Evolutionary conservation across 2,329 filamentous ascomycete genomes (phyloP), one percentile per base, ranked within the genome.

Genomic region (Aspergillus sclerotialis): DNA sequence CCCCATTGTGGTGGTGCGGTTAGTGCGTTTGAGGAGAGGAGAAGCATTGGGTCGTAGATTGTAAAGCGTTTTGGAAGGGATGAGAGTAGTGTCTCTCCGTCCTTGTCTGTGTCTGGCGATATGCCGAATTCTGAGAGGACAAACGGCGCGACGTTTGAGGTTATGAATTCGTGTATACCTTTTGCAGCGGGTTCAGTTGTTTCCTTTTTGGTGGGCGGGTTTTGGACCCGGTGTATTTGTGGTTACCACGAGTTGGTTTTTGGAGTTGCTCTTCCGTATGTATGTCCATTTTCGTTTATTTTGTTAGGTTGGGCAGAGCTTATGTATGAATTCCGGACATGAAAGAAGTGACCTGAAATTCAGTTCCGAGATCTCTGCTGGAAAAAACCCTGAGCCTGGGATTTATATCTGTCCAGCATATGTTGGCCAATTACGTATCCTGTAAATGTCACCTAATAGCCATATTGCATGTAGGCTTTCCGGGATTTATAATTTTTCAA

Each of bases 11-110:
- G 44, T 5, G 37, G 58, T 30, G 34, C 46, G 13, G 37, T 52
- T 43, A 76, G 65, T 14, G 69, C 60, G 40, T 68, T 64, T 14
- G 64, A 43, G 1, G 74, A 69, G 1, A 81, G 64, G 6, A 81
- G 68, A 5, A 80, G 64, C 46, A 81, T 65, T 2, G 73, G 69
- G 5, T 64, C 64, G 53, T 81, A 79, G 28, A 76, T 52, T 3
- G 70, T 72, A 55, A 75, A 80, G 4, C 65, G 48, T 43, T 64
- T 67, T 2, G 63, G 63, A 4, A 66, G 49, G 15, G 44, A 41
- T 7, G 41, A 39, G 2, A 35, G 15, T 11, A 55, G 18, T 4
- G 30, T 35, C 15, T 48, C 46, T n/a, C n/a, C n/a, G n/a, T n/a
- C n/a, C n/a, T n/a, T n/a, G n/a, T n/a, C n/a, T n/a, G n/a, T n/a